Evolutionary conservation across 225 moss, liverwort and hornwort species (phyloP).

Genomic region (Pseudisothecium myosuroides): DNA sequence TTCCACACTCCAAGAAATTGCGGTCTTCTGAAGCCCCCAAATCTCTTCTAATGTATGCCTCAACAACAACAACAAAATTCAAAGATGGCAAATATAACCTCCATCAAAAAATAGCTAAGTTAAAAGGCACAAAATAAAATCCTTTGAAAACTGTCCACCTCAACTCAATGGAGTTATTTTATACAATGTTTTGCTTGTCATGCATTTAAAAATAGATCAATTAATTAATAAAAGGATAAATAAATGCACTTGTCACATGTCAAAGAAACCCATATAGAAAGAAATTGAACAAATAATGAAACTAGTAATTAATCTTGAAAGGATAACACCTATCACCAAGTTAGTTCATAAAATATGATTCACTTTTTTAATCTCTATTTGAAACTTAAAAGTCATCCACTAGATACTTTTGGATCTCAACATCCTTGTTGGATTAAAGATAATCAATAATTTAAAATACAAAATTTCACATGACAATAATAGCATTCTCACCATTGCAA

Average conservation of each 20-base stretch:
- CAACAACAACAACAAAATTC: no score
- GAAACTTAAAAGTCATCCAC: background rate
- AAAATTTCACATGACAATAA: background rate
- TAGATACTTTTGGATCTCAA: background rate
- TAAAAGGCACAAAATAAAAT: no score
- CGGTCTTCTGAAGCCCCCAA: no score
- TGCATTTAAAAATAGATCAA: background rate
- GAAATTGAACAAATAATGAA: background rate
- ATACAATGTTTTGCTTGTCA: background rate
- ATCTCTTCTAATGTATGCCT: no score
- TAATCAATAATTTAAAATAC: background rate
- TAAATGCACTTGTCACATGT: background rate
- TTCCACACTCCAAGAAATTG: no score
- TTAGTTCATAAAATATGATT: background rate
- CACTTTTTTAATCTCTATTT: background rate
- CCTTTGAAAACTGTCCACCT: background rate
- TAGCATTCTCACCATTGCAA: background rate
- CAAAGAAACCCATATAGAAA: background rate
- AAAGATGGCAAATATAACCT: no score
- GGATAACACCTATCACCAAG: background rate
- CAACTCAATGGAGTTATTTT: background rate
- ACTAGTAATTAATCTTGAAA: background rate
- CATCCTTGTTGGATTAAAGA: accelerated
- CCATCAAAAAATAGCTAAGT: no score
- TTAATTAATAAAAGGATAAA: background rate